A percentile compares a stretch with the other conserved stretches of the same genome.
phyloP scores from a whole-genome alignment of 2,329 filamentous ascomycete species.

The Zalaria sp. region DNA sequence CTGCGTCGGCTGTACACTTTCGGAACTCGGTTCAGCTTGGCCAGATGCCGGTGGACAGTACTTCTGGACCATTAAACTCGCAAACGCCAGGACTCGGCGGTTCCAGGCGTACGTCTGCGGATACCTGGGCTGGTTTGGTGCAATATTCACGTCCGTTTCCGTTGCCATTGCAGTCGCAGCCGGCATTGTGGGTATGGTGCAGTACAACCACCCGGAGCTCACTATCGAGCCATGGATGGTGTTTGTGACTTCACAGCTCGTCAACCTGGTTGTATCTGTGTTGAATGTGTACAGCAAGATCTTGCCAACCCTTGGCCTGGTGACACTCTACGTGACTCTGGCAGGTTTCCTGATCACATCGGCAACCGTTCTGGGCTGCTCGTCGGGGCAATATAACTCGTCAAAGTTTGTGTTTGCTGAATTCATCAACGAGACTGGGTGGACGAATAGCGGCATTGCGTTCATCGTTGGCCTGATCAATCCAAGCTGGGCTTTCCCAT shows the following conservation, averaged over 20 bases:
- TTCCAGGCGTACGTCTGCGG: constrained; percentile 4
- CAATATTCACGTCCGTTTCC: constrained; percentile 8
- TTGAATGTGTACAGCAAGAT: constrained; percentile 7
- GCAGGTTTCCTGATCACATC: background rate
- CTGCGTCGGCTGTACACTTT: constrained; percentile 7
- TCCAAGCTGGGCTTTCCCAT: constrained; percentile 12
- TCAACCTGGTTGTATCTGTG: constrained; percentile 6
- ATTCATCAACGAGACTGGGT: constrained; percentile 38
- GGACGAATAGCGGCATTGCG: constrained; percentile 36
- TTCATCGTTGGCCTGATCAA: constrained; percentile 46
- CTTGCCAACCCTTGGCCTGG: constrained; percentile 6
- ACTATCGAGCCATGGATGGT: constrained; percentile 8
- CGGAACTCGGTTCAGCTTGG: constrained; percentile 7
- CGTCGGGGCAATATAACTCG: background rate
- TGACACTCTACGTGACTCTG: constrained; percentile 3
- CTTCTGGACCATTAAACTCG: constrained; percentile 6
- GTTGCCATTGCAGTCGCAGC: constrained; percentile 8
- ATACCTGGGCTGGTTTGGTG: no score
- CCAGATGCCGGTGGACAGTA: constrained; percentile 8
- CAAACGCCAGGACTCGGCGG: constrained; percentile 6
- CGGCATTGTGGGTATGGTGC: constrained; percentile 7
- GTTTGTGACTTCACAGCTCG: constrained; percentile 6
- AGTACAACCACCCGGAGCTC: constrained; percentile 4
- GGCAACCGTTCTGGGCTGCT: constrained; percentile 1
- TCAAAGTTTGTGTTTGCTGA: constrained; percentile 34